Evolutionary conservation across 805 yeast genomes (phyloP).

Genomic region (Kazachstania taianensis): DNA sequence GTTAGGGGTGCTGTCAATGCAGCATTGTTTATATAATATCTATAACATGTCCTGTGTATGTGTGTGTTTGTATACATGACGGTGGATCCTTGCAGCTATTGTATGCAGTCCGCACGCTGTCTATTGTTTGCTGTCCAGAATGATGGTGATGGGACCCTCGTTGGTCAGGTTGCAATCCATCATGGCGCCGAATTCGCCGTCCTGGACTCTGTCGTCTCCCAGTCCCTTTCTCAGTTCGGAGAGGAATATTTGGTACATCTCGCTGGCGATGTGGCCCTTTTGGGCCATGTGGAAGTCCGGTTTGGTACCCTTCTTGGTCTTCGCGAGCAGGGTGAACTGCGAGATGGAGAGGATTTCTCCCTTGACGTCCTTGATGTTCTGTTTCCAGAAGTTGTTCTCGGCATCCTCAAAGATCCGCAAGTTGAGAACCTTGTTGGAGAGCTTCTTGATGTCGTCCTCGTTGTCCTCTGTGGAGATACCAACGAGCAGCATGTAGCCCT

Average conservation of each 20-base stretch:
- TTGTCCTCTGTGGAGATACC: conserved; percentile 80
- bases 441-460: conserved; percentile 54
- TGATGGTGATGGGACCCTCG: conserved; percentile 90
- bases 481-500: conserved; percentile 71
- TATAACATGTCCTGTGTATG: too few relatives aligned
- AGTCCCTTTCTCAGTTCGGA: conserved; percentile 37
- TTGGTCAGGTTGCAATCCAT: conserved; percentile 86
- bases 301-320: conserved; percentile 80
- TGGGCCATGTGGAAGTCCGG: conserved; percentile 94
- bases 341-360: conserved; percentile 81
- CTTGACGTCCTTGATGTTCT: conserved; percentile 48
- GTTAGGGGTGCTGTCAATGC: too few relatives aligned
- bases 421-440: conserved; percentile 56
- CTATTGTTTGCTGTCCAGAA: conserved; percentile 55
- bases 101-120: neutral
- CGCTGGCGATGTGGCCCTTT: conserved; percentile 50
- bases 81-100: too few relatives aligned
- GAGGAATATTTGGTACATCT: conserved; percentile 41
- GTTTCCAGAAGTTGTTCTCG: conserved; percentile 66
- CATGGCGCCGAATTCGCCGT: conserved; percentile 94
- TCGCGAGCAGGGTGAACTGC: conserved; percentile 85
- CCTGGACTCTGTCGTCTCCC: conserved; percentile 60
- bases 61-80: too few relatives aligned
- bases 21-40: too few relatives aligned
- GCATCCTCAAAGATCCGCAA: conserved; percentile 71